Base-by-base conservation (phyloP, 768 basidiomycete genomes). In the Rhizopogon vulgaris region DNA sequence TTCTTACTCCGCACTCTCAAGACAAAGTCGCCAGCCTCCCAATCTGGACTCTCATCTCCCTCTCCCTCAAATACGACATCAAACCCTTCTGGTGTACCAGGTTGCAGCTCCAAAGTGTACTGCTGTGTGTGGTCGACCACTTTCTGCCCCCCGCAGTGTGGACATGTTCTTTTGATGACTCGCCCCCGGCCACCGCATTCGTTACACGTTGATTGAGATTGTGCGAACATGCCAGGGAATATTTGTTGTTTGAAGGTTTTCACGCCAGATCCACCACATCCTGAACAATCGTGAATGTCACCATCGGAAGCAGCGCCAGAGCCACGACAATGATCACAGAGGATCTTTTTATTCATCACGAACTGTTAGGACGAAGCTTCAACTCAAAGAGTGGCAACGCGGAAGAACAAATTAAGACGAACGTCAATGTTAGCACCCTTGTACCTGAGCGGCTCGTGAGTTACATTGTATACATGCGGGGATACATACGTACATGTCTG, bases 251-350 rank as follows among this genome's bases (percentile, higher is more conserved):
- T 85, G 43, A 85, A 79, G 22, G 96, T 67, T 63, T 89, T 87
- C 49, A 95, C 78, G 36, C 96, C 96, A 45, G 82, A 74, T 17
- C 96, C 96, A 48, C 81, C 78, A 63, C 96, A 99, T 10, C 79
- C 79, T 3, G 80, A 66, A 65, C 96, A 99, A n/a, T 80, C 78
- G 61, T 92, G 89, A 43, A 96, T 89, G 63, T 96, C 90, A 6
- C 78, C 69, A 53, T 92, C 90, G 0, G 91, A 89, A 1, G 92
- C 88, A 0, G 96, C 96, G 22, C 96, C 96, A 0, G 91, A 84
- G 22, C 96, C 96, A 63, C 94, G 85, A 71, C 96, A 99, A 65
- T 96, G 90, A 68, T 97, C 94, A 63, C 96, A 99, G 15, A 99
- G 84, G 34, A 95, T 82, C 49, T 84, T 83, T 65, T 95, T 94